Conservation (phyloP, 257 asterid genomes). For the Voacanga thouarsii region DNA sequence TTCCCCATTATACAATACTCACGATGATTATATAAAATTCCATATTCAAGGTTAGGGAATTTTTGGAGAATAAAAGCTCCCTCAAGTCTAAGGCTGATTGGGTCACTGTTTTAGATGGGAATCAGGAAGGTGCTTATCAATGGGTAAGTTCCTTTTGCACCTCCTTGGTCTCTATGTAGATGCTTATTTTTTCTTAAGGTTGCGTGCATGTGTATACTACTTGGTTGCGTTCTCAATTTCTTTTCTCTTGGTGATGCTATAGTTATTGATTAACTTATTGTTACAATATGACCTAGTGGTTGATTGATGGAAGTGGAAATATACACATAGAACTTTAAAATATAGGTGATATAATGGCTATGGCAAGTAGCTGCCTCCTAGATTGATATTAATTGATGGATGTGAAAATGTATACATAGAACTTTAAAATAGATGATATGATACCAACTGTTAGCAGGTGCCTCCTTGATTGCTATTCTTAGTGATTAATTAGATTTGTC, state of each 20-base stretch:
- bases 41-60: constrained; percentile 46
- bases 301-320: neutral
- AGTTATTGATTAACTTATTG: neutral
- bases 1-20: constrained; percentile 1
- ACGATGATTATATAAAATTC: neutral
- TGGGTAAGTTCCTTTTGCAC: constrained; percentile 52
- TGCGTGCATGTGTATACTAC: neutral
- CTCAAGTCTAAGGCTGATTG: constrained; percentile 46
- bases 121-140: constrained; percentile 67
- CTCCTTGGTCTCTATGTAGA: neutral
- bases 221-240: neutral
- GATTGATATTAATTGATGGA: neutral
- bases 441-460: too few species aligned
- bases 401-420: too few species aligned
- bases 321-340: neutral
- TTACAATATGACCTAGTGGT: neutral
- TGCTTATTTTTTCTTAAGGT: neutral
- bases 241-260: neutral
- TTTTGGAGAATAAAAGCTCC: constrained; percentile 44
- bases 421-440: too few species aligned
- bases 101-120: constrained; percentile 62
- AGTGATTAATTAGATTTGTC: neutral
- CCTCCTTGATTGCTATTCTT: neutral
- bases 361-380: neutral
- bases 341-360: neutral